Conservation (phyloP, 495 filamentous ascomycete genomes). For the Neurospora pannonica region DNA sequence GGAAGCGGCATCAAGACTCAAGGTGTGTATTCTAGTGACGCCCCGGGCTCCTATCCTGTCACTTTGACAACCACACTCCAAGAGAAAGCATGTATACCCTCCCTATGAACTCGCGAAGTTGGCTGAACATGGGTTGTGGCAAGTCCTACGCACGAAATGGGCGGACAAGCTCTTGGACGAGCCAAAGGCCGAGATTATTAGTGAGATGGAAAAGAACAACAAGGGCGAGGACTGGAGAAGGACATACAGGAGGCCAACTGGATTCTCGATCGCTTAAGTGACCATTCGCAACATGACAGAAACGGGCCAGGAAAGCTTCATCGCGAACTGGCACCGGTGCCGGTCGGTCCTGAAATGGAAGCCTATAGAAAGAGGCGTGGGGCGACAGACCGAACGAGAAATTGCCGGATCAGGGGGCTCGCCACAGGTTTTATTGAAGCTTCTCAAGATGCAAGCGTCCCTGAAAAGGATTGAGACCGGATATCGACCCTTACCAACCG, state of each 20-base stretch:
- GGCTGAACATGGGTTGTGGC: constrained; percentile 57
- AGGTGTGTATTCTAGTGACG: constrained; percentile 61
- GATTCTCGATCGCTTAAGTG: not conserved
- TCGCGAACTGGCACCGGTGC: not conserved
- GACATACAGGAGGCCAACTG: not conserved
- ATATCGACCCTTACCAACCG: not conserved
- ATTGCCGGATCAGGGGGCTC: constrained; percentile 33
- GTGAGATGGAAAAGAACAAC: constrained; percentile 53
- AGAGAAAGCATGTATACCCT: constrained; percentile 45
- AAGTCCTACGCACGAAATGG: constrained; percentile 76
- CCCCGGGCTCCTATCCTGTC: constrained; percentile 57
- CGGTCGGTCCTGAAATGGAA: not conserved
- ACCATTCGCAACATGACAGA: not conserved
- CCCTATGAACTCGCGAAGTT: constrained; percentile 68
- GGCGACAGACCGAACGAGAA: not conserved
- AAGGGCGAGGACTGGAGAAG: constrained; percentile 54
- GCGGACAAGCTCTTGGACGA: constrained; percentile 65
- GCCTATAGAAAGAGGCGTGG: not conserved
- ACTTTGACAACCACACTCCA: constrained; percentile 52
- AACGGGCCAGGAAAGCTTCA: not conserved
- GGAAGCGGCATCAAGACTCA: constrained; percentile 24
- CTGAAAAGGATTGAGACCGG: constrained; percentile 1
- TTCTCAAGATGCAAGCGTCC: constrained; percentile 31
- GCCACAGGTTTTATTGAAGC: constrained; percentile 53
- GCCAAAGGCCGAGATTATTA: constrained; percentile 59